Percentiles rank a stretch among this genome's conserved stretches.
These are phyloP conservation scores for Galerina marginata DNA, from an alignment of 768 basidiomycete genomes.

Conservation along the genomic window DNA sequence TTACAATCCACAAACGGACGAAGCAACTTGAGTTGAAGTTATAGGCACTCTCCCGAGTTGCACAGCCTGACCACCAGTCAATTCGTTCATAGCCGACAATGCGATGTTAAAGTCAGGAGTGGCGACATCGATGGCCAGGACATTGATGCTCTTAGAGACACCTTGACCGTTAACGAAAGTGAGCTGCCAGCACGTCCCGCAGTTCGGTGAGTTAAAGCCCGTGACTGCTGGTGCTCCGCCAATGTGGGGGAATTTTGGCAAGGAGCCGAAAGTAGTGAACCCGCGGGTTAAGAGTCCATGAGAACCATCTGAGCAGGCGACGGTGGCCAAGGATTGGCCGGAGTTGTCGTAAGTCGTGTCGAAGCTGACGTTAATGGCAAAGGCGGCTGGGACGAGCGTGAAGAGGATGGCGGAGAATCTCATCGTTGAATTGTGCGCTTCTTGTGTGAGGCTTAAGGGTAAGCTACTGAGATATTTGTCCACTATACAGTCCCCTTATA, in stretches of 20 bases:
- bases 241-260: conserved; percentile 66
- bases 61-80: conserved; percentile 54
- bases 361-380: conserved; percentile 41
- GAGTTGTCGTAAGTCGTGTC: conserved; percentile 57
- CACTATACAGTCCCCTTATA: neutral
- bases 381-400: conserved; percentile 28
- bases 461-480: neutral
- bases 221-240: conserved; percentile 58
- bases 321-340: conserved; percentile 41
- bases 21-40: conserved; percentile 44
- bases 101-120: conserved; percentile 54
- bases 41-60: conserved; percentile 55
- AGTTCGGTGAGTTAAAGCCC: conserved; percentile 56
- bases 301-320: conserved; percentile 54
- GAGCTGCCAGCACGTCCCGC: conserved; percentile 67
- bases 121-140: conserved; percentile 60
- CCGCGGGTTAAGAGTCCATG: conserved; percentile 52
- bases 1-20: conserved; percentile 55
- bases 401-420: conserved; percentile 33
- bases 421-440: conserved; percentile 29
- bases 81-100: conserved; percentile 55
- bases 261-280: conserved; percentile 53
- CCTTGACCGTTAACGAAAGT: conserved; percentile 45
- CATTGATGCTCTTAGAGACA: conserved; percentile 42
- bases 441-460: neutral